phyloP scores from a whole-genome alignment of 148 eudicot genomes.

The Silene conica region DNA sequence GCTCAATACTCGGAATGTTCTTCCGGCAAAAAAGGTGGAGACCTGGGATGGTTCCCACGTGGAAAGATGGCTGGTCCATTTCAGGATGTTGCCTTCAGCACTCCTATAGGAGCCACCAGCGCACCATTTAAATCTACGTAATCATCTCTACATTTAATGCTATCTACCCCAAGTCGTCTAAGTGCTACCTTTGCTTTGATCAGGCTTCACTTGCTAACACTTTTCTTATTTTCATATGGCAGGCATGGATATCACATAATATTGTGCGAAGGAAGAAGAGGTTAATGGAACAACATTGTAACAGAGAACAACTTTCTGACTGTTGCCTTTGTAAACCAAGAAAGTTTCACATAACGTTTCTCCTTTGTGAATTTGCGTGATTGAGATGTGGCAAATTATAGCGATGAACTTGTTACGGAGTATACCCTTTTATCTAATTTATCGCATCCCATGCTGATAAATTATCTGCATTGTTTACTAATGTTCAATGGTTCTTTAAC shows the following conservation, averaged over 20 bases:
- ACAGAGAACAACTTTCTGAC: not conserved
- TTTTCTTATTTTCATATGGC: conserved; percentile 27
- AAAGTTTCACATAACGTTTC: not conserved
- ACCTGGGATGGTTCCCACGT: conserved; percentile 96
- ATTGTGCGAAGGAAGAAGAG: conserved; percentile 75
- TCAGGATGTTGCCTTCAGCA: conserved; percentile 96
- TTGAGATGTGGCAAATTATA: not conserved
- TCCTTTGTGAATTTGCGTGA: not conserved
- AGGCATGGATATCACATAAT: conserved; percentile 90
- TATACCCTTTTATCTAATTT: not conserved
- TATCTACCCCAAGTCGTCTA: not conserved
- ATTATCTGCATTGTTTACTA: not conserved
- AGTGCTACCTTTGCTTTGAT: not conserved
- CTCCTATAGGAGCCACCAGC: conserved; percentile 86
- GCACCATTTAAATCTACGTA: conserved; percentile 95
- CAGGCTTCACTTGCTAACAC: not conserved
- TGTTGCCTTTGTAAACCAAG: not conserved
- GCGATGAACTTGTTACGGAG: not conserved
- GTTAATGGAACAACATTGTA: conserved; percentile 24
- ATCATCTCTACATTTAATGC: conserved; percentile 12
- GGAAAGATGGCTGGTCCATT: conserved; percentile 99
- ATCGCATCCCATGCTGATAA: not conserved
- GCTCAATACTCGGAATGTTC: conserved; percentile 96
- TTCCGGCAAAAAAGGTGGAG: conserved; percentile 97
- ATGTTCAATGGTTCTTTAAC: too few species aligned